Evolutionary conservation across 768 basidiomycete species (phyloP).

Genomic region (Tricholomella constricta): DNA sequence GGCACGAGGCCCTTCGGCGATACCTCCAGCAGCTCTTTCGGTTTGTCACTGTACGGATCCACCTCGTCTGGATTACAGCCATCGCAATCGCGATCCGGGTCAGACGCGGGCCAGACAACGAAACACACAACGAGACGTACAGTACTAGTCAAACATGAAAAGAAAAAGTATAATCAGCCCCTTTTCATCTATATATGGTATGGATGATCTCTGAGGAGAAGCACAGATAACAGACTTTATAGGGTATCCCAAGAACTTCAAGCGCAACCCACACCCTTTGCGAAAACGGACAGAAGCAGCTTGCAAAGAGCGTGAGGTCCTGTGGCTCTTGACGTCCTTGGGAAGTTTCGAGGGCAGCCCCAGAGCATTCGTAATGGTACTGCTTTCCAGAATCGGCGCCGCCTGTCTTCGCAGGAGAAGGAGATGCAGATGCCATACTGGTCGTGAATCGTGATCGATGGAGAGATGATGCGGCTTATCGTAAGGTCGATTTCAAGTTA

Average conservation of each 20-base stretch:
- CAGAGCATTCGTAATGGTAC: conserved; percentile 45
- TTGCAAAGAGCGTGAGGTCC: conserved; percentile 68
- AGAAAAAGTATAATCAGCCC: too few species aligned
- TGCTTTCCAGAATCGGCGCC: too few species aligned
- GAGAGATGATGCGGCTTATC: too few species aligned
- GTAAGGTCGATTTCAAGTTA: too few species aligned
- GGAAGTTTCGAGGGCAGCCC: conserved; percentile 57
- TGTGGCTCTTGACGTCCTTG: conserved; percentile 45
- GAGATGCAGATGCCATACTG: too few species aligned
- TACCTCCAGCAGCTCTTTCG: conserved; percentile 73
- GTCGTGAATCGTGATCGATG: too few species aligned
- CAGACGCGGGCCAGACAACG: too few species aligned
- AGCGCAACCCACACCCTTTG: conserved; percentile 79
- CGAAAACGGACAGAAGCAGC: conserved; percentile 82
- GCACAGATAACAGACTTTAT: conserved; percentile 48
- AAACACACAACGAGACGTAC: not conserved
- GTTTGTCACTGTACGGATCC: conserved; percentile 86
- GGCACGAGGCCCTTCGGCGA: conserved; percentile 86
- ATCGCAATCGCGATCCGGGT: too few species aligned
- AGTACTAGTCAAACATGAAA: not conserved
- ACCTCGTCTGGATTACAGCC: too few species aligned
- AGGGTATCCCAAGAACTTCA: conserved; percentile 69
- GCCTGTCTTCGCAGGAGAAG: too few species aligned
- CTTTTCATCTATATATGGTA: too few species aligned
- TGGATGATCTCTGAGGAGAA: too few species aligned